A percentile compares a stretch with the other conserved stretches of the same genome.
Conservation (phyloP, 768 basidiomycete genomes). For the Leccinum sublutescens region DNA sequence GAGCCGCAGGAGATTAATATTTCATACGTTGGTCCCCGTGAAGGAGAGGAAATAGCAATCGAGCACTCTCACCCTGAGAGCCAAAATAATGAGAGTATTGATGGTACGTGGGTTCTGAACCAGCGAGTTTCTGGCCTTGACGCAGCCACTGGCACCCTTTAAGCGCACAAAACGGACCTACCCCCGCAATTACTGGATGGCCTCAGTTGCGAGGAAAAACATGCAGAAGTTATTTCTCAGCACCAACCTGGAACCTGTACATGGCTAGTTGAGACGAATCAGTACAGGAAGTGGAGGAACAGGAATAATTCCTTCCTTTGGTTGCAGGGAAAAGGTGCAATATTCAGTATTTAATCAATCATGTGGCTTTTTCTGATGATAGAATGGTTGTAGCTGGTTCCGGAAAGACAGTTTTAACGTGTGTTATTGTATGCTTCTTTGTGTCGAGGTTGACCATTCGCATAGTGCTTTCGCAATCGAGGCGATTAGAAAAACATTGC, state of each 20-base stretch:
- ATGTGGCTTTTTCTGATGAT: not conserved
- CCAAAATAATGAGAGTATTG: not conserved
- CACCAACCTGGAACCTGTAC: constrained; percentile 7
- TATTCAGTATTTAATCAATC: not conserved
- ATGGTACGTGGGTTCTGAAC: not conserved
- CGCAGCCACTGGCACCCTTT: not conserved
- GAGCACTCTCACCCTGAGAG: not conserved
- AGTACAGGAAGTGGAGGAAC: not conserved
- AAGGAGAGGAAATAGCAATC: not conserved
- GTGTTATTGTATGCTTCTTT: not conserved
- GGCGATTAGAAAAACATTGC: not conserved
- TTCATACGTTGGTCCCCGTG: not conserved
- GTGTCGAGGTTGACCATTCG: not conserved
- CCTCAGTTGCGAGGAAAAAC: not conserved
- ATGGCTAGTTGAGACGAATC: constrained; percentile 2
- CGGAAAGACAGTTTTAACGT: constrained; percentile 19
- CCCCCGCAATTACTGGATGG: constrained; percentile 1
- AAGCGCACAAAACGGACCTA: not conserved
- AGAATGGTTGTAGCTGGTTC: constrained; percentile 10
- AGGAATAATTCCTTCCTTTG: constrained; percentile 3
- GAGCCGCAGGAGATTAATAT: not conserved
- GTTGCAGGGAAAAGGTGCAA: constrained; percentile 6
- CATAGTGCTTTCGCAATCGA: constrained; percentile 1
- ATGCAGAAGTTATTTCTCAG: not conserved
- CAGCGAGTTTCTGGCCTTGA: not conserved